phyloP scores from a whole-genome alignment of 352 stramenopile genomes.

The Phytopythium delawarense region DNA sequence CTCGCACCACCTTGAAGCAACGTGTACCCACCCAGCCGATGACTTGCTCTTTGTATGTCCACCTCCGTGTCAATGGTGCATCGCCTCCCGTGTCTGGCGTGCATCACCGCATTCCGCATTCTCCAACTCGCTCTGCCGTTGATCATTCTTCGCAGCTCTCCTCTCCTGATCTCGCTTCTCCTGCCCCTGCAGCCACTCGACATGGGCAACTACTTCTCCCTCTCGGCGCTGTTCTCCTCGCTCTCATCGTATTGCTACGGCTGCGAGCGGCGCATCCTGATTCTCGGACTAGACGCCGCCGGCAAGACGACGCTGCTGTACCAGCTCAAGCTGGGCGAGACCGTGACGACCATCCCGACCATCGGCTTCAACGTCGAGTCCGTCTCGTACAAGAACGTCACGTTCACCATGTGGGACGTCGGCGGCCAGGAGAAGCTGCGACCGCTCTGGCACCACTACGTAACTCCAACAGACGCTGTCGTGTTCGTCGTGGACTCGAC shows the following conservation, averaged over 20 bases:
- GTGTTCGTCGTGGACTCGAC: constrained; percentile 83
- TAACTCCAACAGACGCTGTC: constrained; percentile 53
- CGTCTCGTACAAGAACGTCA: constrained; percentile 63
- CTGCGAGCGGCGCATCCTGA: constrained; percentile 61
- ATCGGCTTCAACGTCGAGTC: constrained; percentile 88
- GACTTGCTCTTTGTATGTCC: background rate
- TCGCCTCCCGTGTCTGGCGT: background rate
- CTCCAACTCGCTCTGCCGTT: background rate
- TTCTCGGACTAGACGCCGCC: constrained; percentile 92
- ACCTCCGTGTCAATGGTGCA: background rate
- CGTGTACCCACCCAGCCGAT: background rate
- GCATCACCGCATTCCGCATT: background rate
- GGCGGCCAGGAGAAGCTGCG: constrained; percentile 40
- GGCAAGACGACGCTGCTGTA: constrained; percentile 97
- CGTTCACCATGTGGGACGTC: constrained; percentile 86
- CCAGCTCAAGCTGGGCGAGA: constrained; percentile 76
- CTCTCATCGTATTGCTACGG: constrained; percentile 27
- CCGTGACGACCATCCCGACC: constrained; percentile 74
- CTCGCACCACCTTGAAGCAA: background rate
- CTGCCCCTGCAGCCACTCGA: background rate
- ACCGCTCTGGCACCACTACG: constrained; percentile 71
- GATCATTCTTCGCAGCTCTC: background rate
- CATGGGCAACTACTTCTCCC: constrained; percentile 47
- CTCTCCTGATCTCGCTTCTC: too few relatives aligned
- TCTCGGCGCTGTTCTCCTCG: constrained; percentile 26